phyloP scores from a whole-genome alignment of 1,139 yeast species.

The Candida sojae region DNA sequence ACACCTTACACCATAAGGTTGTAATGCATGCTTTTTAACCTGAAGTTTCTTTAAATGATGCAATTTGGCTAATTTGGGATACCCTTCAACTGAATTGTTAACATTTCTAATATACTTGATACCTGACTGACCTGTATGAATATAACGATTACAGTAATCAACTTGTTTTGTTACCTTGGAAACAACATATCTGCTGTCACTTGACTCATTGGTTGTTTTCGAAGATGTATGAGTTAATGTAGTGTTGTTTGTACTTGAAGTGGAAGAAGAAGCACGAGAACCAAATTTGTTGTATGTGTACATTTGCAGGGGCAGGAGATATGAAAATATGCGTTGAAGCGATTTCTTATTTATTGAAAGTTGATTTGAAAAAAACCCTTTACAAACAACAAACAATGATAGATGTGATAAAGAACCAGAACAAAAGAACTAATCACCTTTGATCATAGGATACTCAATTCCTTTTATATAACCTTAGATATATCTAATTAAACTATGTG shows the following conservation, averaged over 20 bases:
- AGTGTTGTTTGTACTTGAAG: constrained; percentile 6
- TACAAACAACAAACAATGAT: neutral
- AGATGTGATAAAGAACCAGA: neutral
- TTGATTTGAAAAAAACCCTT: neutral
- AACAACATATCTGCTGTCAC: neutral
- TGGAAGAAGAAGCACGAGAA: constrained; percentile 14
- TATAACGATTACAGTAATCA: constrained; percentile 71
- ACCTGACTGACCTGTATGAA: constrained; percentile 62
- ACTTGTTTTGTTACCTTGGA: constrained; percentile 26
- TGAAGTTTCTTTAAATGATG: constrained; percentile 63
- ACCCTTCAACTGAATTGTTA: constrained; percentile 70
- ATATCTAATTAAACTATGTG: no score
- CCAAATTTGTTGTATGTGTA: constrained; percentile 20
- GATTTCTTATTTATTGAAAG: no score
- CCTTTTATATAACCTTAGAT: no score
- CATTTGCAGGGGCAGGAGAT: constrained; percentile 5
- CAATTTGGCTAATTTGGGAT: constrained; percentile 75
- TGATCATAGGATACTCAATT: no score
- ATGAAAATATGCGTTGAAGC: no score
- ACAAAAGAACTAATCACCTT: neutral
- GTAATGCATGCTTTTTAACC: constrained; percentile 47
- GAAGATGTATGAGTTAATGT: constrained; percentile 2
- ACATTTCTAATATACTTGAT: constrained; percentile 65
- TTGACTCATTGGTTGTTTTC: neutral
- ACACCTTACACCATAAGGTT: constrained; percentile 67